These are phyloP conservation scores for Chrysanthemum seticuspe DNA, from an alignment of 129 eudicot species.

Conservation along the genomic window DNA sequence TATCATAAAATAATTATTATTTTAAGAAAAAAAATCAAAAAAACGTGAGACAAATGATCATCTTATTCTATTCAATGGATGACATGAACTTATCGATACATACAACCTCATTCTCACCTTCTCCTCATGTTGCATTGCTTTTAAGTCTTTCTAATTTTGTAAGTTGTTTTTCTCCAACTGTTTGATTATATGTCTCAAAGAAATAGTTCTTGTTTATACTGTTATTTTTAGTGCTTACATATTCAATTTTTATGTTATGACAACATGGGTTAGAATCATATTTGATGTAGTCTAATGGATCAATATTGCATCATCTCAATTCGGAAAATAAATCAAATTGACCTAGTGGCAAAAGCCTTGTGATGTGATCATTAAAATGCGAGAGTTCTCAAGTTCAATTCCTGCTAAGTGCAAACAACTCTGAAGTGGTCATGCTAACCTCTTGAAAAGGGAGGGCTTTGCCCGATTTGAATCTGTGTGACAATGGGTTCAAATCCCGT, in stretches of 20 bases:
- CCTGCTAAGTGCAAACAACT: neutral
- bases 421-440: no score
- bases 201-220: neutral
- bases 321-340: neutral
- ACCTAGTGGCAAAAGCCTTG: neutral
- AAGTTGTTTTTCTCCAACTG: slow-evolving; percentile 20
- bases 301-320: neutral
- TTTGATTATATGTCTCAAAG: slow-evolving; percentile 15
- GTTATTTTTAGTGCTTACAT: neutral
- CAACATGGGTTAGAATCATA: no score
- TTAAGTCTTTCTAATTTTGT: neutral
- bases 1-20: neutral
- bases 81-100: no score
- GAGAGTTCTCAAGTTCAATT: neutral
- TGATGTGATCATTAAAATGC: no score
- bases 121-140: neutral
- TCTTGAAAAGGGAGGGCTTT: no score
- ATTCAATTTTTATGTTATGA: neutral
- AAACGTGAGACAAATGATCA: no score
- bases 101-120: slow-evolving; percentile 4
- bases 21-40: no score
- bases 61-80: no score
- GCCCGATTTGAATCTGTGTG: no score
- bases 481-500: no score
- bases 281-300: neutral